Base-by-base conservation (phyloP, 2,329 filamentous ascomycete species). In the Metarhizium album region DNA sequence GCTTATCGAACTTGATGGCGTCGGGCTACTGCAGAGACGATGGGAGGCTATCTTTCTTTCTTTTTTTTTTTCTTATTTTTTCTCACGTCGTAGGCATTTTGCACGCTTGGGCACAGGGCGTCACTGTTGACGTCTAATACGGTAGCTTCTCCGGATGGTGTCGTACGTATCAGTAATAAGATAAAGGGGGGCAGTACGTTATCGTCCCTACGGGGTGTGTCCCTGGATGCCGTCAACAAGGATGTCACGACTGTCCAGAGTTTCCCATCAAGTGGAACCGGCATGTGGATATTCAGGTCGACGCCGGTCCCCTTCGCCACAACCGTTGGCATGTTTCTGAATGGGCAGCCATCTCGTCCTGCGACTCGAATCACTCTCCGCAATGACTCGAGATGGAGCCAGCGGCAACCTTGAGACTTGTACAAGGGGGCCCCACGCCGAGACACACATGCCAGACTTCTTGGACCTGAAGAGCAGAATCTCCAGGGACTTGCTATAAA, bases 401-500 rank as follows among this genome's bases (percentile, higher is more conserved):
- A 42, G 3, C n/a, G 33, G 38, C 23, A 50, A 46, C 50, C 20
- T 45, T 37, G 37, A n/a, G 14, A 42, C n/a, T n/a, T n/a, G n/a
- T n/a, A 38, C 51, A 46, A 52, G 48, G 49, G 38, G 48, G 42
- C 43, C 45, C 45, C 47, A 52, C 52, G 48, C 46, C 29, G 49
- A 47, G 40, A 53, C 42, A 27, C 23, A 33, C 24, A 45, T 43
- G 27, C 27, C 18, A 43, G 42, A 45, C 42, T 31, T 38, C 31
- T 45, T 18, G 33, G 42, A 45, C 47, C 47, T 31, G n/a, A 45
- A 31, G 47, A 48, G 48, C 11, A 23, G 16, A 22, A 24, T 29
- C 35, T 40, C 27, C n/a, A 42, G 33, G 48, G 45, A 46, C 43
- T n/a, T n/a, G n/a, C n/a, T 68, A 68, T 68, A 68, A 68, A 65